Evolutionary conservation across 2,329 filamentous ascomycete species (phyloP).

Genomic region (Botryotinia convoluta): DNA sequence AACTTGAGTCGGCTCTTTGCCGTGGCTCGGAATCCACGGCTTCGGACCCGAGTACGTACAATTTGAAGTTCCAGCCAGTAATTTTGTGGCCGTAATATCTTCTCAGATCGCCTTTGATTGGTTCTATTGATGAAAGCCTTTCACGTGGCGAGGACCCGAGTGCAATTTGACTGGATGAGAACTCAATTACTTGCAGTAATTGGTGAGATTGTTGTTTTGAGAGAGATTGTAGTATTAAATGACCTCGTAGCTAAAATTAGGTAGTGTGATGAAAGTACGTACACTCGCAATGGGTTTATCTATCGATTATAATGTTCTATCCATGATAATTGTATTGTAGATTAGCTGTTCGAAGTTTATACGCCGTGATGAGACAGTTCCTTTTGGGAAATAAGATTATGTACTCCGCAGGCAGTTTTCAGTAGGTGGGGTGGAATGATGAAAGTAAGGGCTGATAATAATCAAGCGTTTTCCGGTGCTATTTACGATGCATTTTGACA

Average conservation of each 20-base stretch:
- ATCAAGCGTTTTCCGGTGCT: not conserved
- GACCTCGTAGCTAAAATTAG: not conserved
- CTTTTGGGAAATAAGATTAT: not conserved
- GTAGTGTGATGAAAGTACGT: not conserved
- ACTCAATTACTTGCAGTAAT: not conserved
- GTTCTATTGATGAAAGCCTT: not conserved
- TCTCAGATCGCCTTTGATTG: not conserved
- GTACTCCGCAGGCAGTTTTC: not conserved
- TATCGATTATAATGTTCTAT: not conserved
- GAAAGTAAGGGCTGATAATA: not conserved
- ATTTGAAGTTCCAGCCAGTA: not conserved
- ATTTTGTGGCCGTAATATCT: not conserved
- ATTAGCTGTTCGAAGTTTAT: not conserved
- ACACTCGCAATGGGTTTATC: not conserved
- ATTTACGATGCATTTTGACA: conserved; percentile 3
- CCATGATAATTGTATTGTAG: not conserved
- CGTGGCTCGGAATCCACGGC: not conserved
- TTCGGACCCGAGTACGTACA: conserved; percentile 4
- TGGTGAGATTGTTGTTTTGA: not conserved
- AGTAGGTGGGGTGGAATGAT: not conserved
- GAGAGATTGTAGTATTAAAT: not conserved
- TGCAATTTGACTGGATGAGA: not conserved
- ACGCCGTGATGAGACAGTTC: not conserved
- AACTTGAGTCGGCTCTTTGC: not conserved
- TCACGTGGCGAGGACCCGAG: conserved; percentile 2